phyloP scores from a whole-genome alignment of 306 rosid genomes.

The Cyamopsis tetragonoloba region DNA sequence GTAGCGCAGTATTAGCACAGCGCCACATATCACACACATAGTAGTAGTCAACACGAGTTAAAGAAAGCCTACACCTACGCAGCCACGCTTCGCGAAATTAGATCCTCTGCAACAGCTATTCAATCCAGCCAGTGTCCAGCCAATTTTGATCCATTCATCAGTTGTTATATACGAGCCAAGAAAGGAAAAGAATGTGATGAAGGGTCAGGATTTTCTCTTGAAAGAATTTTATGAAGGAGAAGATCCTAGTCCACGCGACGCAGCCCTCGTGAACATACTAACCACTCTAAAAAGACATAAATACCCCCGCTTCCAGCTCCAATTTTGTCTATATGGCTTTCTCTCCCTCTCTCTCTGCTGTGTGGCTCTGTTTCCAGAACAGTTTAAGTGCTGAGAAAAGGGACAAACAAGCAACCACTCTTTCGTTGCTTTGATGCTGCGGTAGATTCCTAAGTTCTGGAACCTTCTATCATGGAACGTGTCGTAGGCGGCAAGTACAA shows the following conservation, averaged over 20 bases:
- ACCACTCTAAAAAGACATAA: not conserved
- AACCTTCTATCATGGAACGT: conserved; percentile 61
- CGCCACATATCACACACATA: too few relatives aligned
- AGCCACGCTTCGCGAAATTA: too few relatives aligned
- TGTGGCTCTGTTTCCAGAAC: conserved; percentile 8
- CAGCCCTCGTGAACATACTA: conserved; percentile 10
- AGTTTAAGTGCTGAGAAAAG: not conserved
- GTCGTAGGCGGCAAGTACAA: conserved; percentile 79
- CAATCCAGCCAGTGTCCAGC: too few relatives aligned
- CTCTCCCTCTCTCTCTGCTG: not conserved
- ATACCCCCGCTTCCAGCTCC: not conserved
- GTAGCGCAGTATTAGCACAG: too few relatives aligned
- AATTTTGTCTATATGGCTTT: conserved; percentile 16
- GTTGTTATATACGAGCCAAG: too few relatives aligned
- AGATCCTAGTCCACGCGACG: not conserved
- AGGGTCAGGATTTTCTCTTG: too few relatives aligned
- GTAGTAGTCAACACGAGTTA: too few relatives aligned
- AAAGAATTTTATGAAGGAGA: too few relatives aligned
- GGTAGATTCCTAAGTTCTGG: conserved; percentile 29
- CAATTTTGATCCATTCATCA: too few relatives aligned
- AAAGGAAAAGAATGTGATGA: too few relatives aligned
- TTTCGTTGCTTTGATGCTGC: conserved; percentile 26
- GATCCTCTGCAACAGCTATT: too few relatives aligned
- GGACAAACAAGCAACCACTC: not conserved
- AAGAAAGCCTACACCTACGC: too few relatives aligned